Conservation (phyloP, 2,329 filamentous ascomycete species). For the Alternaria alternata region DNA sequence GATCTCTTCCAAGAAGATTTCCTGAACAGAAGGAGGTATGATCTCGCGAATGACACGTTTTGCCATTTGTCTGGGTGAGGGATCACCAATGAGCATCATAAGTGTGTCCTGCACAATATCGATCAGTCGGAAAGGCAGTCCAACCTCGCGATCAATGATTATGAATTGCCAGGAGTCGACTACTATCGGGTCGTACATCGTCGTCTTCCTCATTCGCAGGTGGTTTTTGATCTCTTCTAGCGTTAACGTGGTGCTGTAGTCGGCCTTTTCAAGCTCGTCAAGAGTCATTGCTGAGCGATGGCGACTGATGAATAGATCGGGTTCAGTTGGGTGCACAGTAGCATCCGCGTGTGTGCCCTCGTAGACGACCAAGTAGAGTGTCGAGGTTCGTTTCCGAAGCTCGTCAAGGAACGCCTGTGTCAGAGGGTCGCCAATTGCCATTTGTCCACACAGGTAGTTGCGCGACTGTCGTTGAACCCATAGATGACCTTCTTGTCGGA, state of each 20-base stretch:
- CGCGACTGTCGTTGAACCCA: conserved; percentile 28
- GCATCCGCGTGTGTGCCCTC: conserved; percentile 38
- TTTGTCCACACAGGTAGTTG: conserved; percentile 42
- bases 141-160: conserved; percentile 39
- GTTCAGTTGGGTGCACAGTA: conserved; percentile 34
- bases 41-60: conserved; percentile 36
- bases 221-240: conserved; percentile 34
- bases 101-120: conserved; percentile 34
- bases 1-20: conserved; percentile 33
- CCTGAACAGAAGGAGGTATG: conserved; percentile 33
- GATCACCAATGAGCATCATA: conserved; percentile 21
- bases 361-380: conserved; percentile 36
- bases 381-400: conserved; percentile 27
- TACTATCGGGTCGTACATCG: conserved; percentile 42
- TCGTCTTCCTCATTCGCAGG: conserved; percentile 29
- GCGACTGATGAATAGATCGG: conserved; percentile 36
- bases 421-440: conserved; percentile 36
- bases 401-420: conserved; percentile 34
- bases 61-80: conserved; percentile 28
- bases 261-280: no score
- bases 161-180: conserved; percentile 46
- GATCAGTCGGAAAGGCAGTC: conserved; percentile 34
- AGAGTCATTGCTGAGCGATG: conserved; percentile 20
- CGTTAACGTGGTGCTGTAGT: no score
- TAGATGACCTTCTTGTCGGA: no score